A percentile compares a stretch with the other conserved stretches of the same genome.
These are phyloP conservation scores for Fraxinus floribunda DNA, from an alignment of 305 asterid species.

Conservation along the genomic window DNA sequence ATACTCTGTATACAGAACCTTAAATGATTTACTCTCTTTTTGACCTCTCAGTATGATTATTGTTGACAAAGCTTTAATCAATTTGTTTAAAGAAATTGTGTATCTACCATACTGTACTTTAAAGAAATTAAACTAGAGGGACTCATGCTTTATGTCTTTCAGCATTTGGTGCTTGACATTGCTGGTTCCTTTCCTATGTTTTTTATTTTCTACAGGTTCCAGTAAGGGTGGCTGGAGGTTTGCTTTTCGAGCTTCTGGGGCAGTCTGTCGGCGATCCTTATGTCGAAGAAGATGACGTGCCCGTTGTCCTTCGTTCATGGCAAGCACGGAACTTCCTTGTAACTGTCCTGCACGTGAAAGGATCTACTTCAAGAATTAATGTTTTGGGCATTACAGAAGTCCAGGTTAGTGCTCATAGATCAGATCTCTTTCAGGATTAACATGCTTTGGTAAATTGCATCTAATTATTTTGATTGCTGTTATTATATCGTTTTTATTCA, in stretches of 20 bases:
- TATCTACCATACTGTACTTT: not conserved
- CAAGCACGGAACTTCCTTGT: slow-evolving; percentile 80
- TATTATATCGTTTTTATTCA: not conserved
- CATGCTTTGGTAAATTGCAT: slow-evolving; percentile 7
- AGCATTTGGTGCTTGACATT: slow-evolving; percentile 8
- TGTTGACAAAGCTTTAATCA: not conserved
- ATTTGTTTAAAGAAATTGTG: not conserved
- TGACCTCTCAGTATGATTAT: not conserved
- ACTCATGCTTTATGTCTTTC: slow-evolving; percentile 4
- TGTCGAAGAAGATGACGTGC: slow-evolving; percentile 77
- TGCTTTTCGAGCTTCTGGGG: slow-evolving; percentile 87
- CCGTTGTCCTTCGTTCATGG: slow-evolving; percentile 87
- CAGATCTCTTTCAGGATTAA: slow-evolving; percentile 15
- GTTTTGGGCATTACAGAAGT: slow-evolving; percentile 88
- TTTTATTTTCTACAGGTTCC: slow-evolving; percentile 58
- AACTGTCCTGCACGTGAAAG: slow-evolving; percentile 72
- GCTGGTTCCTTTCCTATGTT: slow-evolving; percentile 10
- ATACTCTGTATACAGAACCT: not conserved
- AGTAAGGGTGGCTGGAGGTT: slow-evolving; percentile 88
- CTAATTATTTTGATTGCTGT: slow-evolving; percentile 1
- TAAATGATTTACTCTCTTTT: not conserved
- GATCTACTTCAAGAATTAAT: slow-evolving; percentile 65
- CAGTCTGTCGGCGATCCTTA: slow-evolving; percentile 90
- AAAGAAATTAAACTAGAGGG: not conserved
- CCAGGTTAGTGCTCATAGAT: slow-evolving; percentile 48